Evolutionary conservation across 1,139 yeast genomes (phyloP).

Genomic region (Suhomyces anneliseae): DNA sequence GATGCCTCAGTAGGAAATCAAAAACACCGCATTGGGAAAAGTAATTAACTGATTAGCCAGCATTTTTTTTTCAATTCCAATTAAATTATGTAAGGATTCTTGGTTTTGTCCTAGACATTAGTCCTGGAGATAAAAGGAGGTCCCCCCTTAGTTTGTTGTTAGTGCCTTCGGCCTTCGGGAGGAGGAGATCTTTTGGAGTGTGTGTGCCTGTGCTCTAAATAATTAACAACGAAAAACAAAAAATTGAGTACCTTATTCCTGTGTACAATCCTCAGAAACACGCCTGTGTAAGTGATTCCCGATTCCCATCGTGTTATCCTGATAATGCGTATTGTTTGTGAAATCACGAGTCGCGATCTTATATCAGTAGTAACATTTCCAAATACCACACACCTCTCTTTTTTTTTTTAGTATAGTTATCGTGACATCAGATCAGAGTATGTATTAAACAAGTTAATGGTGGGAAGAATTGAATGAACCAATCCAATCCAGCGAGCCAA

Average conservation of each 20-base stretch:
- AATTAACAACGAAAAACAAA: no score
- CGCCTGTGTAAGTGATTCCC: no score
- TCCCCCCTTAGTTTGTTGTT: no score
- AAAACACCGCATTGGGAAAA: background rate
- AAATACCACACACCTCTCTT: background rate
- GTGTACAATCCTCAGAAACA: no score
- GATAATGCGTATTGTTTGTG: background rate
- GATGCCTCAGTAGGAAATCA: background rate
- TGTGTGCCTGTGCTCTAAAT: no score
- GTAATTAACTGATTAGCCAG: background rate
- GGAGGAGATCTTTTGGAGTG: no score
- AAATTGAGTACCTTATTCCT: no score
- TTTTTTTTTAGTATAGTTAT: background rate
- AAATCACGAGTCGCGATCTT: slow-evolving; percentile 1
- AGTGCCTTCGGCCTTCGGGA: no score
- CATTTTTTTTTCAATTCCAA: background rate
- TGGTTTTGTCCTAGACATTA: background rate
- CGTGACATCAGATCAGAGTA: background rate
- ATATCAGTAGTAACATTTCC: background rate
- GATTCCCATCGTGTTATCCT: no score
- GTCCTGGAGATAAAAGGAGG: no score
- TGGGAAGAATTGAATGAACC: no score
- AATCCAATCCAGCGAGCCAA: no score
- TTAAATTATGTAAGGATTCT: background rate
- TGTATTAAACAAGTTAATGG: background rate